phyloP scores from a whole-genome alignment of 306 rosid species.

The Neltuma alba region DNA sequence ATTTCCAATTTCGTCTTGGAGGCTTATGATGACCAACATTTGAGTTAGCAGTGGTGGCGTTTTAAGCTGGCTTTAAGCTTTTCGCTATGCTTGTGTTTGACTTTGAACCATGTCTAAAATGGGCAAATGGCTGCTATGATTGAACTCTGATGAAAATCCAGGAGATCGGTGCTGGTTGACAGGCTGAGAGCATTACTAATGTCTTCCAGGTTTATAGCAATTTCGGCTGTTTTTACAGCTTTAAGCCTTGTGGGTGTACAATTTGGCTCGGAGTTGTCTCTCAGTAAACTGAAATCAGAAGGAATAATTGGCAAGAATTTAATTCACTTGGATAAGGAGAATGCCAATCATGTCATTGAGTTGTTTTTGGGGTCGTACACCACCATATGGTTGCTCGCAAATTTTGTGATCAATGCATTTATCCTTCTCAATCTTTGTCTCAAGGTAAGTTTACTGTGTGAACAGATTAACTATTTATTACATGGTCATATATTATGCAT shows the following conservation, averaged over 20 bases:
- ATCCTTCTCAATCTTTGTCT: conserved; percentile 75
- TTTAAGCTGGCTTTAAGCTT: conserved; percentile 41
- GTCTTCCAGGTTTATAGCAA: conserved; percentile 68
- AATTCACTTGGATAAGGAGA: conserved; percentile 56
- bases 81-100: conserved; percentile 41
- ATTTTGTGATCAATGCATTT: conserved; percentile 77
- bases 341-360: conserved; percentile 55
- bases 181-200: conserved; percentile 53
- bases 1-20: conserved; percentile 37
- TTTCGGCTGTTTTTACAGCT: conserved; percentile 65
- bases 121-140: conserved; percentile 43
- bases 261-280: conserved; percentile 68
- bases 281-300: conserved; percentile 60
- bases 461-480: conserved; percentile 15
- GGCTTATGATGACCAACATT: conserved; percentile 32
- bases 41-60: conserved; percentile 29
- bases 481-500: conserved; percentile 15
- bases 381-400: conserved; percentile 68
- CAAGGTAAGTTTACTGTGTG: conserved; percentile 62
- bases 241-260: conserved; percentile 80
- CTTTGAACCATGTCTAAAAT: conserved; percentile 41
- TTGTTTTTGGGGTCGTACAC: conserved; percentile 68
- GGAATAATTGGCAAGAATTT: conserved; percentile 63
- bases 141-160: conserved; percentile 62
- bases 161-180: conserved; percentile 51